Percentiles rank a stretch among this genome's conserved stretches.
phyloP scores from a whole-genome alignment of 768 basidiomycete genomes.

The Amanita inopinata region DNA sequence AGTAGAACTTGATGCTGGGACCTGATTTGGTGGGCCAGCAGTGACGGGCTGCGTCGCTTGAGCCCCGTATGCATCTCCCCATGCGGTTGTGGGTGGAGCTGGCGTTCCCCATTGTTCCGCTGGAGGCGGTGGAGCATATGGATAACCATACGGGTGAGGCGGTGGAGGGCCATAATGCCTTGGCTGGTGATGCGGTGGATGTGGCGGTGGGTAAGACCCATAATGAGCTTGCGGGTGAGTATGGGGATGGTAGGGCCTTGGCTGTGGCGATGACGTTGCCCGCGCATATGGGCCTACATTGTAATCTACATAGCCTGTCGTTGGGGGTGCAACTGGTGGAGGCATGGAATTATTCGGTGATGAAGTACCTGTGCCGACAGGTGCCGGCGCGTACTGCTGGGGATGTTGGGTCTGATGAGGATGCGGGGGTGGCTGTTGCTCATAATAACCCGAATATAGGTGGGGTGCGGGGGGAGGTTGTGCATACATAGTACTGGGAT shows the following conservation, averaged over 20 bases:
- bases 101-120: conserved; percentile 6
- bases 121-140: conserved; percentile 14
- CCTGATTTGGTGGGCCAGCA: conserved; percentile 12
- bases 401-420: conserved; percentile 21
- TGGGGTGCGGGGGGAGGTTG: conserved; percentile 18
- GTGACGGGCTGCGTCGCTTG: conserved; percentile 12
- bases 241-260: conserved; percentile 12
- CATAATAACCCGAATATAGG: conserved; percentile 16
- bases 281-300: not conserved
- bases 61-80: conserved; percentile 11
- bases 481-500: conserved; percentile 18
- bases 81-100: not conserved
- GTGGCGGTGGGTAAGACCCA: conserved; percentile 9
- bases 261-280: conserved; percentile 8
- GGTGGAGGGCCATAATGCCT: conserved; percentile 17
- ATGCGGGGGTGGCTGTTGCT: conserved; percentile 16
- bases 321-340: conserved; percentile 9
- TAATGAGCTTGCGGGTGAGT: conserved; percentile 12
- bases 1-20: conserved; percentile 10
- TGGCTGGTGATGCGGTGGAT: conserved; percentile 12
- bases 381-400: conserved; percentile 13
- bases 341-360: conserved; percentile 9
- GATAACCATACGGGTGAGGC: conserved; percentile 18
- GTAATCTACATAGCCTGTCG: conserved; percentile 6
- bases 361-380: not conserved